Conservation (phyloP, 2,329 filamentous ascomycete species). For the Fusarium annulatum region DNA sequence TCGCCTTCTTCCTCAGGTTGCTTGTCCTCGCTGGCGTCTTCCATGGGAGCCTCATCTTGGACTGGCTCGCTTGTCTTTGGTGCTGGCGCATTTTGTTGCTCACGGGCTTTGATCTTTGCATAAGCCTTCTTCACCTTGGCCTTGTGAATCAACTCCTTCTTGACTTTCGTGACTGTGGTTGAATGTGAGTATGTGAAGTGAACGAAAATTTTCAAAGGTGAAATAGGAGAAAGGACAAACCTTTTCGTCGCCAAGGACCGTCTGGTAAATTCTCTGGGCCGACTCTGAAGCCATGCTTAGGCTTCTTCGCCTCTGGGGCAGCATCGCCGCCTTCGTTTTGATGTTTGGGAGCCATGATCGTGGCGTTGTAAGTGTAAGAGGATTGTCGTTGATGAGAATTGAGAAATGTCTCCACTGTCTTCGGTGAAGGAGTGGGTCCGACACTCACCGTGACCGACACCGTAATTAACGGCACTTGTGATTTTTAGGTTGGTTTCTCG, state of each 20-base stretch:
- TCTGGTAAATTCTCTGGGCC: constrained; percentile 92
- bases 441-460: background rate
- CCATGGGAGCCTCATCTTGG: constrained; percentile 25
- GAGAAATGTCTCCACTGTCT: constrained; percentile 25
- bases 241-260: constrained; percentile 85
- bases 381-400: constrained; percentile 39
- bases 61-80: constrained; percentile 24
- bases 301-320: constrained; percentile 60
- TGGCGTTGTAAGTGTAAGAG: constrained; percentile 32
- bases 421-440: constrained; percentile 28
- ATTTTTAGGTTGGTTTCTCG: constrained; percentile 2
- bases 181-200: constrained; percentile 30
- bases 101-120: constrained; percentile 78
- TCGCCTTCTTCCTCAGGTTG: constrained; percentile 34
- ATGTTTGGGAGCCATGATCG: constrained; percentile 49
- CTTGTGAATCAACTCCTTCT: constrained; percentile 87
- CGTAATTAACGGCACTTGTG: constrained; percentile 1
- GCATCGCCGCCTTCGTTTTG: constrained; percentile 45
- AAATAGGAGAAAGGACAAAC: constrained; percentile 47
- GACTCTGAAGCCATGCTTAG: constrained; percentile 80
- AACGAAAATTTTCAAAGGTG: constrained; percentile 31
- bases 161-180: constrained; percentile 82
- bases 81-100: constrained; percentile 47
- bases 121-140: constrained; percentile 95
- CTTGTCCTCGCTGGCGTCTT: constrained; percentile 25